Evolutionary conservation across 495 filamentous ascomycete species (phyloP).

Genomic region (Aspergillus cavernicola): DNA sequence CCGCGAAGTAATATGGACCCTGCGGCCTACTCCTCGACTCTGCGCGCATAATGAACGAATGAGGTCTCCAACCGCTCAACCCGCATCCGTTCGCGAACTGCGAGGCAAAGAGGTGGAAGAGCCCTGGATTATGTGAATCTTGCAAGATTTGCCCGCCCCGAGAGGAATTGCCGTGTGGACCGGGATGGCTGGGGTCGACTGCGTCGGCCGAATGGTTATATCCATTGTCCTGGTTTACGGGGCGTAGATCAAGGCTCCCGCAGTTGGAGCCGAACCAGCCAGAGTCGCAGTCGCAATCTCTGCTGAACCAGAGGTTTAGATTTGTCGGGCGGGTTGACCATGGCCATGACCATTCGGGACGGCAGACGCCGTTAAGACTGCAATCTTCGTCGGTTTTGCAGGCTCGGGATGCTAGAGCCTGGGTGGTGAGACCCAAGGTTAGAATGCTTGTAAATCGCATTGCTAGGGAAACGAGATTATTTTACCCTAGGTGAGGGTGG

Average conservation of each 20-base stretch:
- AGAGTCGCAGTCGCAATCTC: constrained; percentile 31
- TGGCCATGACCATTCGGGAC: not conserved
- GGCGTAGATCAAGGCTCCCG: constrained; percentile 33
- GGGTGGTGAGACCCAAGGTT: not conserved
- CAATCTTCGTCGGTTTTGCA: constrained; percentile 40
- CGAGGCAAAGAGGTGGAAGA: constrained; percentile 33
- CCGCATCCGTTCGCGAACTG: constrained; percentile 36
- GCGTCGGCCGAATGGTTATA: constrained; percentile 29
- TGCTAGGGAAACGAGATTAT: not conserved
- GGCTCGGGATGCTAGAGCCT: not conserved
- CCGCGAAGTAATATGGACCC: constrained; percentile 33
- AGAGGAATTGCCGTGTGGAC: constrained; percentile 29
- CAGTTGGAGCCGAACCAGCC: constrained; percentile 37
- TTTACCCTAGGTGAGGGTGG: no score
- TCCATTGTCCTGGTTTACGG: constrained; percentile 25
- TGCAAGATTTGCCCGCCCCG: constrained; percentile 37
- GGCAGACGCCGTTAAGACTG: constrained; percentile 36
- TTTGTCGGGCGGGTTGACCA: not conserved
- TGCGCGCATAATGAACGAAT: constrained; percentile 32
- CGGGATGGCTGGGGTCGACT: not conserved
- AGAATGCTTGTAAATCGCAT: not conserved
- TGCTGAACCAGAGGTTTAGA: not conserved
- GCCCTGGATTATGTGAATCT: constrained; percentile 23
- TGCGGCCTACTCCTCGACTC: constrained; percentile 32
- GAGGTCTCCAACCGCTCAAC: constrained; percentile 34